phyloP scores from a whole-genome alignment of 1,284 basidiomycete genomes.

The Leccinum griseonigrum region DNA sequence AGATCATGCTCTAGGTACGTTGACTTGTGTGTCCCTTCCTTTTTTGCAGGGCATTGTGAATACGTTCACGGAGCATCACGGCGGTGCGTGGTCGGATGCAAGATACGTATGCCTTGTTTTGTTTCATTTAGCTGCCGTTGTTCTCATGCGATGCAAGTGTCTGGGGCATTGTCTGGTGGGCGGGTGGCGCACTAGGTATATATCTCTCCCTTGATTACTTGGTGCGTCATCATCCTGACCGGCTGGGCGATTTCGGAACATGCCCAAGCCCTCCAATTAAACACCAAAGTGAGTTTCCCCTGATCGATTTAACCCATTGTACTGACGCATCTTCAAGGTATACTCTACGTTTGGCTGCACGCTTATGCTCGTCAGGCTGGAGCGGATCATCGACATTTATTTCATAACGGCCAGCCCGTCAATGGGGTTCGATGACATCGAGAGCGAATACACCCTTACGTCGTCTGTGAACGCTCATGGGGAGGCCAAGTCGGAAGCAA shows the following conservation, averaged over 20 bases:
- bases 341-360: conserved; percentile 84
- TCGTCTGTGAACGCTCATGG: conserved; percentile 17
- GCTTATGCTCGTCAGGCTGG: conserved; percentile 81
- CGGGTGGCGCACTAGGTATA: conserved; percentile 86
- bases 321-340: conserved; percentile 47
- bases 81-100: conserved; percentile 87
- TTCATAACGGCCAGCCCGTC: conserved; percentile 53
- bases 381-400: conserved; percentile 86
- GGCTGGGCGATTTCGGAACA: conserved; percentile 97
- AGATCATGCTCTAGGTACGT: conserved; percentile 85
- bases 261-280: conserved; percentile 80
- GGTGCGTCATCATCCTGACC: conserved; percentile 71
- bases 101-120: conserved; percentile 64
- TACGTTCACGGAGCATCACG: conserved; percentile 91
- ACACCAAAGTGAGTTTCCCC: conserved; percentile 58
- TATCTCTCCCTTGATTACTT: conserved; percentile 83
- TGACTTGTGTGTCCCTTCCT: neutral
- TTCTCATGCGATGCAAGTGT: conserved; percentile 31
- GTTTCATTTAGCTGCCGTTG: neutral
- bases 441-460: conserved; percentile 65
- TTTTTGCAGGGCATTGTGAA: conserved; percentile 57
- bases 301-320: neutral
- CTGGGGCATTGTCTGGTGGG: conserved; percentile 70
- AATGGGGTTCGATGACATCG: conserved; percentile 38
- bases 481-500: conserved; percentile 27